Evolutionary conservation across 306 rosid species (phyloP).

Genomic region (Corylus heterophylla): DNA sequence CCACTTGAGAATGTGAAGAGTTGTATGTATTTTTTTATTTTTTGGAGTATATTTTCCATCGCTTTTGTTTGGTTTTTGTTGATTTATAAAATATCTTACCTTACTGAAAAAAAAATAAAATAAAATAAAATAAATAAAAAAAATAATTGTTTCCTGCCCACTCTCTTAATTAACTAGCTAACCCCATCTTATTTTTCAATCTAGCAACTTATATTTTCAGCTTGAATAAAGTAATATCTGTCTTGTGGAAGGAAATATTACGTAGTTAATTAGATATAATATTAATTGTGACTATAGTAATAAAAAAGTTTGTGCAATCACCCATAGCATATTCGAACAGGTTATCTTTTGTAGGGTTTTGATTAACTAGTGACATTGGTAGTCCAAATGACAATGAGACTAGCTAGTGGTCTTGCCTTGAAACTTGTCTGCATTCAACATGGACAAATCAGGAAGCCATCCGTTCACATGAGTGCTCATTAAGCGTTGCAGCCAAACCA

Average conservation of each 20-base stretch:
- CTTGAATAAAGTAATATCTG: too few relatives aligned
- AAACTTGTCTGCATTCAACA: conserved; percentile 6
- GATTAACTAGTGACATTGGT: background rate
- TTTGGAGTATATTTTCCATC: too few relatives aligned
- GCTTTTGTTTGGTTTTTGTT: too few relatives aligned
- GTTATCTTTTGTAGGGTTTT: background rate
- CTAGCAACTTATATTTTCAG: background rate
- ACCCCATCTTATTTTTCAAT: background rate
- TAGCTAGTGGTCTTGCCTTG: conserved; percentile 2
- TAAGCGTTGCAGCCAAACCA: conserved; percentile 24
- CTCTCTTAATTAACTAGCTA: background rate
- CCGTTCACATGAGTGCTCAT: conserved; percentile 24
- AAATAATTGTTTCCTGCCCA: too few relatives aligned
- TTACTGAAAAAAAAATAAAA: too few relatives aligned
- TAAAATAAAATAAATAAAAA: too few relatives aligned
- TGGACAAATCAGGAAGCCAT: conserved; percentile 2
- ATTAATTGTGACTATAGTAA: too few relatives aligned
- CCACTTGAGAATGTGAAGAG: too few relatives aligned
- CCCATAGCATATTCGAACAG: background rate
- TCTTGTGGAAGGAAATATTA: too few relatives aligned
- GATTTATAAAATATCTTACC: too few relatives aligned
- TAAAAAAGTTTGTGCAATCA: background rate
- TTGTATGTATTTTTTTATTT: too few relatives aligned
- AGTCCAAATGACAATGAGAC: background rate
- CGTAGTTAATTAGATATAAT: too few relatives aligned